These are phyloP conservation scores for Pythium apleroticum DNA, from an alignment of 352 stramenopile genomes.

Conservation along the genomic window DNA sequence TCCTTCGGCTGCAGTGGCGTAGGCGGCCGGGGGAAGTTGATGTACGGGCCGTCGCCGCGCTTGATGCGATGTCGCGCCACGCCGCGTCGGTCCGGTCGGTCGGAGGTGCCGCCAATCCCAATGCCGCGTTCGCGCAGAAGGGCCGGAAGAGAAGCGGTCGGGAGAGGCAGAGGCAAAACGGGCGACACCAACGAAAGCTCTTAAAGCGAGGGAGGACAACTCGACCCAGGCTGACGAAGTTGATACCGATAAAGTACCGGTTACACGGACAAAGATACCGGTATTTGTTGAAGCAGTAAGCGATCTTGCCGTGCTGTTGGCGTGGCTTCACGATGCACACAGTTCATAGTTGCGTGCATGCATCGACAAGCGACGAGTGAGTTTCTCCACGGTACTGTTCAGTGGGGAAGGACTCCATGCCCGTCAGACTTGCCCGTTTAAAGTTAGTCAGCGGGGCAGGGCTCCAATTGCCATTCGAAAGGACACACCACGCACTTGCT, in stretches of 20 bases:
- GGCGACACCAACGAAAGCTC: constrained; percentile 6
- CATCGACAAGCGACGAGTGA: no score
- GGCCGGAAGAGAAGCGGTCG: constrained; percentile 11
- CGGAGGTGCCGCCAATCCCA: not conserved
- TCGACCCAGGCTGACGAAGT: constrained; percentile 5
- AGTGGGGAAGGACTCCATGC: no score
- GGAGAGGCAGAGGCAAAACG: not conserved
- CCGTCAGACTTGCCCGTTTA: not conserved
- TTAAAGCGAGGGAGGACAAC: constrained; percentile 16
- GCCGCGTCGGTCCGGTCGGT: not conserved
- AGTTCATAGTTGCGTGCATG: no score
- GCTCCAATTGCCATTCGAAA: constrained; percentile 11
- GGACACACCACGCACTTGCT: constrained; percentile 23
- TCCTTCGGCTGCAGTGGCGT: not conserved
- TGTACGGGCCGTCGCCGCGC: not conserved
- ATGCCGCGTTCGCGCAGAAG: not conserved
- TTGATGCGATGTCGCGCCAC: constrained; percentile 1
- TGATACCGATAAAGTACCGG: constrained; percentile 10
- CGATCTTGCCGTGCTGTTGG: no score
- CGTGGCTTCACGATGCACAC: no score
- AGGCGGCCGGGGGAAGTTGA: not conserved
- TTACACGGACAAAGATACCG: not conserved
- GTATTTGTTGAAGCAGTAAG: not conserved
- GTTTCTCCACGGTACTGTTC: no score
- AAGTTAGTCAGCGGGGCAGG: not conserved